Conservation (phyloP, 768 basidiomycete species). For the Leccinellum luteum region DNA sequence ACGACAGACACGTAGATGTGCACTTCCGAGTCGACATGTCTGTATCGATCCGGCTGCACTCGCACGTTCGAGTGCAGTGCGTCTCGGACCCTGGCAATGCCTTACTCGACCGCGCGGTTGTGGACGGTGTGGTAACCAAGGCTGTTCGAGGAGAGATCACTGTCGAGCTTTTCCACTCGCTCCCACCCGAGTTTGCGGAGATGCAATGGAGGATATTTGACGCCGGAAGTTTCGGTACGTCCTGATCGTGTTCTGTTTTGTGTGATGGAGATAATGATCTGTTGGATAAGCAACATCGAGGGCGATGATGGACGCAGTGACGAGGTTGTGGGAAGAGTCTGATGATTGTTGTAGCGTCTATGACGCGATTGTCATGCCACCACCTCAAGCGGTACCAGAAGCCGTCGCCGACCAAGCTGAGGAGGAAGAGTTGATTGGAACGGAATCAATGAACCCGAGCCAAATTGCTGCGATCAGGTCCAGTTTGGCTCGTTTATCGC, state of each 20-base stretch:
- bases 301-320: slow-evolving; percentile 65
- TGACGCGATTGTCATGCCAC: slow-evolving; percentile 40
- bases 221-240: slow-evolving; percentile 56
- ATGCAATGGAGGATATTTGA: slow-evolving; percentile 69
- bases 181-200: slow-evolving; percentile 55
- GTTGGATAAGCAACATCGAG: slow-evolving; percentile 49
- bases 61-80: slow-evolving; percentile 61
- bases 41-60: slow-evolving; percentile 54
- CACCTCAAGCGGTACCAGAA: slow-evolving; percentile 20
- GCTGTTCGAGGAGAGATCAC: slow-evolving; percentile 52
- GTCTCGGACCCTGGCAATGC: slow-evolving; percentile 53
- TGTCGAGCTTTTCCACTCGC: slow-evolving; percentile 52
- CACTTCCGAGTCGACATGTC: slow-evolving; percentile 54
- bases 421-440: slow-evolving; percentile 11
- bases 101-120: slow-evolving; percentile 42
- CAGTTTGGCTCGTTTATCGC: slow-evolving; percentile 42
- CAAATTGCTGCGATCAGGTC: slow-evolving; percentile 51
- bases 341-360: slow-evolving; percentile 49
- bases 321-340: slow-evolving; percentile 43
- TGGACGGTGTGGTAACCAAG: slow-evolving; percentile 61
- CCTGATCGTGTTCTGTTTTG: background rate
- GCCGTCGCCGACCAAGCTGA: background rate
- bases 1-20: slow-evolving; percentile 43
- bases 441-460: slow-evolving; percentile 47
- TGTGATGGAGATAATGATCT: background rate